Percentiles rank a stretch among this genome's conserved stretches.
phyloP scores from a whole-genome alignment of 1,284 basidiomycete genomes.

The Pascua guehoae region DNA sequence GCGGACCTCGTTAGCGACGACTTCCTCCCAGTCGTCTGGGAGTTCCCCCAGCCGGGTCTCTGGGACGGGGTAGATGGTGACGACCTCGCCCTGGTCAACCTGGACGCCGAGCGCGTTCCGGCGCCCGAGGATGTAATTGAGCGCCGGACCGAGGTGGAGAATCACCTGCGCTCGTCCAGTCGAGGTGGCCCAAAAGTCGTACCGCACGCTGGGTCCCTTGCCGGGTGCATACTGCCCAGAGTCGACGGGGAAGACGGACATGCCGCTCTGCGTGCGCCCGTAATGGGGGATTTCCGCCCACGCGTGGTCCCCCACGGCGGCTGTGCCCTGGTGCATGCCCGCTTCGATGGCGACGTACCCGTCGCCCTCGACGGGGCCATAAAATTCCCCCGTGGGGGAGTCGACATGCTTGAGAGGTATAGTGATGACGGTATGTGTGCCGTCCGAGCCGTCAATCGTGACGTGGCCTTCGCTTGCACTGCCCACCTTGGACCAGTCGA shows the following conservation, averaged over 20 bases:
- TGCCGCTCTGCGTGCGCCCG: conserved; percentile 50
- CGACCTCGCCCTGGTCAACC: conserved; percentile 54
- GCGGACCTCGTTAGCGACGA: conserved; percentile 24
- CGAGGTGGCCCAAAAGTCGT: conserved; percentile 65
- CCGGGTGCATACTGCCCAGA: conserved; percentile 60
- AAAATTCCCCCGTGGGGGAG: conserved; percentile 51
- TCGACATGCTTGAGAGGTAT: conserved; percentile 39
- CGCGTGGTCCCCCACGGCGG: conserved; percentile 52
- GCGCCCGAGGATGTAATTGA: conserved; percentile 56
- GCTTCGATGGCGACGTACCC: conserved; percentile 65
- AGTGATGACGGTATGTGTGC: conserved; percentile 40
- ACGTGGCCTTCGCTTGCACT: conserved; percentile 31
- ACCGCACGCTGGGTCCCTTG: conserved; percentile 59
- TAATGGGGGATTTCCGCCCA: conserved; percentile 62
- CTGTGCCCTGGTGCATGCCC: conserved; percentile 51
- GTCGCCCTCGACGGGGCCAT: conserved; percentile 64
- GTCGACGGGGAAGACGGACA: conserved; percentile 61
- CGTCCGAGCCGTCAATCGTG: conserved; percentile 54
- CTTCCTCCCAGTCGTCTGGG: conserved; percentile 45
- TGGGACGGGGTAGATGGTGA: conserved; percentile 56
- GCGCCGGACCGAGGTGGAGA: conserved; percentile 57
- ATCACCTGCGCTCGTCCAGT: conserved; percentile 54
- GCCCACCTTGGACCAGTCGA: conserved; percentile 56
- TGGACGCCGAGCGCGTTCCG: conserved; percentile 59
- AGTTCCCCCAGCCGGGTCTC: conserved; percentile 52